phyloP scores from a whole-genome alignment of 805 yeast species.

The Myxozyma sirexii region DNA sequence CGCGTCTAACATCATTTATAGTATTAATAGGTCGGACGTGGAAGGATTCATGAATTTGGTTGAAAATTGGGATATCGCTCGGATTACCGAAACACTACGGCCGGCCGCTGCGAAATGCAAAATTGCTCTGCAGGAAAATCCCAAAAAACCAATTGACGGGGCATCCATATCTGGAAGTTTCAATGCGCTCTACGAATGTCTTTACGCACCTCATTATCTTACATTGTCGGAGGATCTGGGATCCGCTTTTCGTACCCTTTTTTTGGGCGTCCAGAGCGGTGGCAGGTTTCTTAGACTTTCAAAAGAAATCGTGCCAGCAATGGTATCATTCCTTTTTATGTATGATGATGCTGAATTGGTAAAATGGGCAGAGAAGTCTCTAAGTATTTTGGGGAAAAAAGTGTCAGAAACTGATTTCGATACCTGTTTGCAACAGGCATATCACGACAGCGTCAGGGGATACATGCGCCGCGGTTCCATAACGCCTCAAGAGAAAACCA shows the following conservation, averaged over 20 bases:
- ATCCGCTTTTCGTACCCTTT: constrained; percentile 19
- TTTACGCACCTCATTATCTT: constrained; percentile 33
- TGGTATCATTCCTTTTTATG: constrained; percentile 32
- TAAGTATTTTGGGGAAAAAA: constrained; percentile 10
- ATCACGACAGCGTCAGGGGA: constrained; percentile 17
- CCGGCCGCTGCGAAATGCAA: constrained; percentile 28
- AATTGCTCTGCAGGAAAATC: background rate
- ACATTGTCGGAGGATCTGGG: constrained; percentile 13
- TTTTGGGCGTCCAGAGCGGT: constrained; percentile 35
- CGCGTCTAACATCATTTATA: constrained; percentile 1
- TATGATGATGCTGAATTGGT: constrained; percentile 21
- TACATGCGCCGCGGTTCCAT: background rate
- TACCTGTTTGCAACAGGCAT: constrained; percentile 16
- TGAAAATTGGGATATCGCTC: constrained; percentile 30
- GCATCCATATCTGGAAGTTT: constrained; percentile 26
- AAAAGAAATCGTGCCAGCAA: constrained; percentile 36
- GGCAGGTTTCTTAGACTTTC: constrained; percentile 35
- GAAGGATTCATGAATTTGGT: constrained; percentile 28
- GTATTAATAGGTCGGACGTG: constrained; percentile 27
- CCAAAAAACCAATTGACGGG: constrained; percentile 17
- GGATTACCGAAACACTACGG: constrained; percentile 18
- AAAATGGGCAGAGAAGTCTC: constrained; percentile 35
- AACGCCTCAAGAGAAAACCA: constrained; percentile 1
- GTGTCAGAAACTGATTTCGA: constrained; percentile 28
- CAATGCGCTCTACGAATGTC: constrained; percentile 35